Percentiles rank a stretch among this genome's conserved stretches.
Conservation (phyloP, 371 early-diverging fungal species). For the Mucor velutinosus region DNA sequence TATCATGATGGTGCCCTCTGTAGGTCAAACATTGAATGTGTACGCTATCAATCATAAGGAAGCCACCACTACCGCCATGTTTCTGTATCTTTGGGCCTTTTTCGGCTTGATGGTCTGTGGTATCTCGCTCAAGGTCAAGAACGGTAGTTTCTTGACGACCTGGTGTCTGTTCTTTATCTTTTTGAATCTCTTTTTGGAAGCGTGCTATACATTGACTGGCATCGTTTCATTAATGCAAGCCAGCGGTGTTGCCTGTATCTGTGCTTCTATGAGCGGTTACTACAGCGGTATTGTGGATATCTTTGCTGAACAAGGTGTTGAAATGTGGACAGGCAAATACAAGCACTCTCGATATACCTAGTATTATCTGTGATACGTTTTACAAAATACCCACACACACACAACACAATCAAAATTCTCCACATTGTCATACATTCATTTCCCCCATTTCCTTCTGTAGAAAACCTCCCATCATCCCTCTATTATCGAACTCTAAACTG, state of each 20-base stretch:
- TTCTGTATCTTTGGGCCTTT: conserved; percentile 39
- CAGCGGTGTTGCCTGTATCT: conserved; percentile 37
- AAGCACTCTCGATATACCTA: not conserved
- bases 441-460: not conserved
- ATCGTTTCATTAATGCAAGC: conserved; percentile 23
- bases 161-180: conserved; percentile 37
- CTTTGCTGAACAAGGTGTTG: conserved; percentile 29
- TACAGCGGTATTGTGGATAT: conserved; percentile 49
- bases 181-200: conserved; percentile 42
- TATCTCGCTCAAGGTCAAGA: conserved; percentile 38
- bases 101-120: conserved; percentile 28
- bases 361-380: not conserved
- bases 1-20: conserved; percentile 32
- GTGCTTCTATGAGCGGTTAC: conserved; percentile 44
- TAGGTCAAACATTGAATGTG: conserved; percentile 31
- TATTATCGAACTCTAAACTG: too few species aligned
- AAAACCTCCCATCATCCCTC: not conserved
- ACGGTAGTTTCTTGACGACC: conserved; percentile 30
- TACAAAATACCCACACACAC: not conserved
- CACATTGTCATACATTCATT: not conserved
- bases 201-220: conserved; percentile 31
- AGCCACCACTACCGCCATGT: conserved; percentile 30
- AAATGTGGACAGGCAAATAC: conserved; percentile 21
- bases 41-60: conserved; percentile 29
- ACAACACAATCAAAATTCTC: not conserved